These are phyloP conservation scores for Dicorynia guianensis DNA, from an alignment of 306 rosid species.

Conservation along the genomic window DNA sequence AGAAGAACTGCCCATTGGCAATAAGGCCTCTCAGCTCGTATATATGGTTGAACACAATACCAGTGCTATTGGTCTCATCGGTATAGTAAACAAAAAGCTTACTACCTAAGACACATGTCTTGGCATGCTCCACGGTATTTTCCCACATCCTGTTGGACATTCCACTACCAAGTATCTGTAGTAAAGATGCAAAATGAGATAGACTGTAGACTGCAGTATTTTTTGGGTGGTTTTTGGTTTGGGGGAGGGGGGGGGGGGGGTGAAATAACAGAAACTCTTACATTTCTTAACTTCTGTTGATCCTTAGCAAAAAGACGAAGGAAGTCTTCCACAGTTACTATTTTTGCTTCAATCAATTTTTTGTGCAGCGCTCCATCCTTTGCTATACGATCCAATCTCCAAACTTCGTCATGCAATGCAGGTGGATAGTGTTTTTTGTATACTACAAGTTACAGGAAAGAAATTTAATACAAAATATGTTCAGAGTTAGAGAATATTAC, in stretches of 20 bases:
- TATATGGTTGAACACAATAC: constrained; percentile 82
- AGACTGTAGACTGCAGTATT: not conserved
- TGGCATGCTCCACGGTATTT: constrained; percentile 90
- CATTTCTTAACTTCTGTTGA: constrained; percentile 79
- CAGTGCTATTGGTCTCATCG: constrained; percentile 57
- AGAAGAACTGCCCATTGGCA: constrained; percentile 68
- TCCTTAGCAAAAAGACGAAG: constrained; percentile 75
- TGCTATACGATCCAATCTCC: constrained; percentile 89
- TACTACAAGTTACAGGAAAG: constrained; percentile 51
- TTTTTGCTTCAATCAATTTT: constrained; percentile 62
- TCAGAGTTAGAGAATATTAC: constrained; percentile 20
- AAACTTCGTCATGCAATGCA: constrained; percentile 82
- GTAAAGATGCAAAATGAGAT: constrained; percentile 21
- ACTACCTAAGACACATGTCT: constrained; percentile 82
- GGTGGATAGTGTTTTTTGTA: constrained; percentile 96
- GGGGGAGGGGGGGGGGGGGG: not conserved
- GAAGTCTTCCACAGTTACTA: constrained; percentile 80
- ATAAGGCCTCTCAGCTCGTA: constrained; percentile 85
- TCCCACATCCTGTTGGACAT: constrained; percentile 98
- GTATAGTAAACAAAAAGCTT: constrained; percentile 81
- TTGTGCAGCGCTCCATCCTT: constrained; percentile 94
- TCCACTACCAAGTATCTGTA: constrained; percentile 85
- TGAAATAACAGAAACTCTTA: constrained; percentile 45
- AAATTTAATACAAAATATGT: not conserved
- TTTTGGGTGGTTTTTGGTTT: too few species aligned